Evolutionary conservation across 2,329 filamentous ascomycete genomes (phyloP).

Genomic region (Neofusicoccum sp.): DNA sequence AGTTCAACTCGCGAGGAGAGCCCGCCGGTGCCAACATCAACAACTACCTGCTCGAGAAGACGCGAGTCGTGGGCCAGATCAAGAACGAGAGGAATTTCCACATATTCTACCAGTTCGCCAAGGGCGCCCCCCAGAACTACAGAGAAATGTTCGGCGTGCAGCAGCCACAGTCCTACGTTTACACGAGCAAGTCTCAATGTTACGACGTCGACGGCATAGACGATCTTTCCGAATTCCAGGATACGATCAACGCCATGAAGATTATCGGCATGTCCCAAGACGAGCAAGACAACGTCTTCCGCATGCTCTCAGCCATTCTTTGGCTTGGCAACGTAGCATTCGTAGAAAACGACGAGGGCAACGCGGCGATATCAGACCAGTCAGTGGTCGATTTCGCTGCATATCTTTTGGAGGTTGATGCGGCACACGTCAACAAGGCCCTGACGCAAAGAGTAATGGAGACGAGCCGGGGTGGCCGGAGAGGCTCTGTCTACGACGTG

Average conservation of each 20-base stretch:
- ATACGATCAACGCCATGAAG: constrained; percentile 92
- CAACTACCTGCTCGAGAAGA: constrained; percentile 95
- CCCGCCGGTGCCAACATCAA: constrained; percentile 96
- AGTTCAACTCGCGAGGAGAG: constrained; percentile 89
- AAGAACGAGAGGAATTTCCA: constrained; percentile 96
- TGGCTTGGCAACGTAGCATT: constrained; percentile 97
- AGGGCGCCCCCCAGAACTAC: constrained; percentile 67
- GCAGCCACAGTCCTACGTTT: constrained; percentile 86
- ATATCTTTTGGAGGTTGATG: constrained; percentile 85
- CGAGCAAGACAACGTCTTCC: constrained; percentile 95
- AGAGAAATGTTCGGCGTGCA: constrained; percentile 82
- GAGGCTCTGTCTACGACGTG: constrained; percentile 67
- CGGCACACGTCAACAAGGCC: constrained; percentile 76
- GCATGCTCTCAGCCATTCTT: constrained; percentile 85
- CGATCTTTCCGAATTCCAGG: constrained; percentile 81
- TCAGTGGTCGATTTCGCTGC: constrained; percentile 93
- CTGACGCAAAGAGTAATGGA: constrained; percentile 86
- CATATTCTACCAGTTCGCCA: constrained; percentile 99
- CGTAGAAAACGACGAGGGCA: constrained; percentile 81
- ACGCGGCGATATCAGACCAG: constrained; percentile 81
- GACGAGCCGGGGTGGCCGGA: constrained; percentile 62
- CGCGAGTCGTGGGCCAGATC: constrained; percentile 92
- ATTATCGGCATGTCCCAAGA: constrained; percentile 83
- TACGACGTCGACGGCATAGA: constrained; percentile 93
- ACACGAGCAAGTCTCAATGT: constrained; percentile 92